Percentiles rank a stretch among this genome's conserved stretches.
These are phyloP conservation scores for Phymatotrichopsis omnivora DNA, from an alignment of 2,329 filamentous ascomycete genomes.

Conservation along the genomic window DNA sequence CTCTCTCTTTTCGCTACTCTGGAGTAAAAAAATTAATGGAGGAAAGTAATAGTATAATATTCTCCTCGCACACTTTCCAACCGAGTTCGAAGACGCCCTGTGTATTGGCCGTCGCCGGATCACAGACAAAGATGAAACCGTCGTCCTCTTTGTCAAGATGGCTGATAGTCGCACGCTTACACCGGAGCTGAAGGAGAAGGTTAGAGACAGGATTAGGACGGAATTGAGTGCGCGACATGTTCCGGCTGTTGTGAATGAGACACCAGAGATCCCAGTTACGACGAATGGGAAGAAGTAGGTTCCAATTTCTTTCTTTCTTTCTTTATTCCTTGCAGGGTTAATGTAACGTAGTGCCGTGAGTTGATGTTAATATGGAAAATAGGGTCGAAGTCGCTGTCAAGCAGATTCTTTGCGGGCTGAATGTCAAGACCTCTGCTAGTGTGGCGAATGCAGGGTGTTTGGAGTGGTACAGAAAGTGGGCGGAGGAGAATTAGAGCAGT, in stretches of 20 bases:
- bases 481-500: conserved; percentile 42
- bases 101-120: conserved; percentile 69
- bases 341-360: too few species aligned
- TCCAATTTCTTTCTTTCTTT: background rate
- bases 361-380: conserved; percentile 15
- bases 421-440: conserved; percentile 80
- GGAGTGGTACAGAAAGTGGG: conserved; percentile 80
- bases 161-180: conserved; percentile 45
- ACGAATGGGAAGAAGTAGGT: conserved; percentile 90
- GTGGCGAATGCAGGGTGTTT: conserved; percentile 86
- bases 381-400: conserved; percentile 93
- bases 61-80: conserved; percentile 70
- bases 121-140: conserved; percentile 69
- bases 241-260: conserved; percentile 70
- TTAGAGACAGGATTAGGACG: conserved; percentile 59
- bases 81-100: conserved; percentile 71
- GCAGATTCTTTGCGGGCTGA: conserved; percentile 80
- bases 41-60: conserved; percentile 50
- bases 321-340: conserved; percentile 1
- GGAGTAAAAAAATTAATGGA: too few species aligned
- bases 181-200: conserved; percentile 49
- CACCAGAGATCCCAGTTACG: conserved; percentile 79
- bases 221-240: conserved; percentile 86
- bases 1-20: background rate
- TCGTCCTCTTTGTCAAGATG: conserved; percentile 82